phyloP scores from a whole-genome alignment of 2,329 filamentous ascomycete genomes.

The Clarireedia hainanense region DNA sequence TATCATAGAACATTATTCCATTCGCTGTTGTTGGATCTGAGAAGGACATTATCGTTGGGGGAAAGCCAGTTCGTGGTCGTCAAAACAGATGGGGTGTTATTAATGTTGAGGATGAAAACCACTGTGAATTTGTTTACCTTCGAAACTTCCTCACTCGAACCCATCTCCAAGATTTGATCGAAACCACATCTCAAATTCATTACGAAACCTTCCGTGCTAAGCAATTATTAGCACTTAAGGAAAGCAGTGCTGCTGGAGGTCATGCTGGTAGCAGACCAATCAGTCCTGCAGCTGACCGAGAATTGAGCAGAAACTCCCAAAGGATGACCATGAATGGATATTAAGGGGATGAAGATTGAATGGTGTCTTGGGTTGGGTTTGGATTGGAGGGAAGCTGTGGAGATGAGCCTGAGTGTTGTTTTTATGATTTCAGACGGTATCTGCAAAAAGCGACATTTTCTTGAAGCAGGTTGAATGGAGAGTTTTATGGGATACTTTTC shows the following conservation, averaged over 20 bases:
- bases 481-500: constrained; percentile 21
- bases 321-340: constrained; percentile 99
- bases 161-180: constrained; percentile 96
- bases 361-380: not conserved
- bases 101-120: constrained; percentile 98
- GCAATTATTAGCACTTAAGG: constrained; percentile 95
- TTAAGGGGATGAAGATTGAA: constrained; percentile 39
- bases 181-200: constrained; percentile 99
- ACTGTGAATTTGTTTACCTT: constrained; percentile 98
- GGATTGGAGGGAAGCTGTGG: constrained; percentile 5
- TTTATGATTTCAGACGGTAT: constrained; percentile 26
- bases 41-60: constrained; percentile 94
- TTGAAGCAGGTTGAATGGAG: constrained; percentile 25
- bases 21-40: constrained; percentile 98
- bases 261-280: constrained; percentile 81
- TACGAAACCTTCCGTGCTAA: constrained; percentile 99
- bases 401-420: constrained; percentile 8
- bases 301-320: constrained; percentile 94
- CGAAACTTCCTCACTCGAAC: constrained; percentile 98
- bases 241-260: constrained; percentile 74
- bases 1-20: constrained; percentile 72
- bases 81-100: constrained; percentile 99
- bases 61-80: constrained; percentile 93
- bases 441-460: constrained; percentile 29
- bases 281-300: constrained; percentile 87